Evolutionary conservation across 192 early-diverging fungal genomes (phyloP).

Genomic region (Chytriomyces sp.): DNA sequence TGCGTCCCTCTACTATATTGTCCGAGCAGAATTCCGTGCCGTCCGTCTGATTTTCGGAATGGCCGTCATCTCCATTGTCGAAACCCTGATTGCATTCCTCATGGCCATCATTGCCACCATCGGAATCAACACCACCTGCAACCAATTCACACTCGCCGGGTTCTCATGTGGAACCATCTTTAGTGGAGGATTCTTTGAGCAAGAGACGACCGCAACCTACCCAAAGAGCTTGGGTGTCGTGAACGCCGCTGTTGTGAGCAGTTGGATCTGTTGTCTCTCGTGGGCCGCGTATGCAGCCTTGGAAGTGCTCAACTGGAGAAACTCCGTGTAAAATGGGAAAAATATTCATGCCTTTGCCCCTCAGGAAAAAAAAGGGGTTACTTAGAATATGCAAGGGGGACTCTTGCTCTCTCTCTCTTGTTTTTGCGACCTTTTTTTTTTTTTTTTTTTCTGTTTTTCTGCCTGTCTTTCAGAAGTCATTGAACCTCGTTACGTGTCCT

Average conservation of each 20-base stretch:
- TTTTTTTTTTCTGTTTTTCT: neutral
- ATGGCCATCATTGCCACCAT: conserved; percentile 38
- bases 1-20: conserved; percentile 39
- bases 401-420: neutral
- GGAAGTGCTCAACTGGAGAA: conserved; percentile 42
- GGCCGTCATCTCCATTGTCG: conserved; percentile 38
- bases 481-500: neutral
- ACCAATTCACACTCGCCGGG: conserved; percentile 32
- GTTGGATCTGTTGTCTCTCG: conserved; percentile 37
- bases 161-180: conserved; percentile 37
- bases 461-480: neutral
- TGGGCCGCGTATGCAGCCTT: conserved; percentile 43
- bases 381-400: neutral
- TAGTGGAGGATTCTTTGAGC: conserved; percentile 45
- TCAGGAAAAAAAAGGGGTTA: neutral
- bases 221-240: conserved; percentile 41
- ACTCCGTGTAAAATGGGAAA: conserved; percentile 21
- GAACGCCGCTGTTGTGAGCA: conserved; percentile 26
- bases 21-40: conserved; percentile 36
- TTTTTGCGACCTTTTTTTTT: neutral
- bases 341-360: neutral
- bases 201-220: conserved; percentile 39
- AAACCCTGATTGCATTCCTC: conserved; percentile 40
- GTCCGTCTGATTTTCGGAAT: conserved; percentile 41
- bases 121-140: conserved; percentile 44